Evolutionary conservation across 805 yeast genomes (phyloP), one percentile per base, ranked within the genome.

Genomic region (Teunomyces barrocoloradensis): DNA sequence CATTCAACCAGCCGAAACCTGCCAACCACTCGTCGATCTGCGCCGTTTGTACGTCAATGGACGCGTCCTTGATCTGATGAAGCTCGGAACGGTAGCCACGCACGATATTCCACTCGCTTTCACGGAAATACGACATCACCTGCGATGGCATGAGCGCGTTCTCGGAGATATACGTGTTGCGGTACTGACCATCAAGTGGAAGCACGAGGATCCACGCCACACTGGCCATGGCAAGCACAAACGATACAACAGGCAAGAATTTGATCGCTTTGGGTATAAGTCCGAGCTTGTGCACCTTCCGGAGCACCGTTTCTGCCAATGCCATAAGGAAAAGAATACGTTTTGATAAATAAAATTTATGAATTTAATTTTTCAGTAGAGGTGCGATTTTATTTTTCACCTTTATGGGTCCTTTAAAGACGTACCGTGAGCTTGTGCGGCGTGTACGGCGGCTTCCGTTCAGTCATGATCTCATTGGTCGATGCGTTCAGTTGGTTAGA

Each of bases 101-200:
- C 28, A 89, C 80, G 46, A 87, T 73, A 58, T 91, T 89, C 97
- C 98, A 94, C 63, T 94, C 98, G 35, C 89, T 81, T 60, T 92
- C 98, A 46, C 97, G 77, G 64, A 88, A 94, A 62, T 89, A 90
- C 20, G 95, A 84, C 56, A 85, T 84, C 2, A 94, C 98, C 64
- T 94, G 98, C 0, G 96, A 91, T 6, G 99, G 97, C 88, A 94
- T 84, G 63, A 94, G 73, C 28, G 99, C 99, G 66, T 94, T 94
- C 61, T 94, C 99, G 6, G 96, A 86, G 10, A 91, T 86, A 64
- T 94, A 94, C 2, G 97, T 89, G 52, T 75, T 68, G 46, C 97
- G 74, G 63, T 72, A 89, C 60, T 88, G 89, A 17, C 97, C 98
- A 13, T 86, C 86, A 55, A 82, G 52, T 0, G 98, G 97, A 43